Evolutionary conservation across 495 filamentous ascomycete species (phyloP), one percentile per base, ranked within the genome.

Genomic region (Neurospora pannonica): DNA sequence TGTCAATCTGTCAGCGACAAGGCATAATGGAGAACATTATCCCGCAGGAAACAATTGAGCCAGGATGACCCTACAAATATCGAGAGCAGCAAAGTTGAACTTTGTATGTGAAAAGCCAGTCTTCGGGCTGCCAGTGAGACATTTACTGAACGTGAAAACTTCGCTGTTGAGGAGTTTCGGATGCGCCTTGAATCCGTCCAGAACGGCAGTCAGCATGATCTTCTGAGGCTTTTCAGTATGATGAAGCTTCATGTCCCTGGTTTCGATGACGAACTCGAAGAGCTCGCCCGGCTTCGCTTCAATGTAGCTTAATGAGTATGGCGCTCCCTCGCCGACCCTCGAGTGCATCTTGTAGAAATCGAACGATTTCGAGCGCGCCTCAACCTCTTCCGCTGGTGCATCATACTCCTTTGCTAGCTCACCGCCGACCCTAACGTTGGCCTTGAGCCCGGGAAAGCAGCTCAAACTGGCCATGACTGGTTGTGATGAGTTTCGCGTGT

Each of bases 381-480:
- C 17, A 17, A 43, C 40, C 17, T 43, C 40, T 7, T 43, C 40
- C 5, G 5, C 0, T 0, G 40, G 40, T 2, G 40, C 40, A 43
- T 80, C 75, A 48, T 83, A 84, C 11, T 85, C 83, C 3, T 60
- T 36, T 1, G 78, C 73, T 2, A 77, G 72, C 40, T 39, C n/a
- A 0, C 75, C 78, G 13, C 75, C 72, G 8, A 81, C 76, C 10
- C 71, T 28, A 4, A 85, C 73, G 19, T 60, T 76, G 40, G 78
- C 76, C 70, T 77, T 70, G 10, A 85, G 28, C 43, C 83, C 81
- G 0, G 79, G 78, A n/a, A 82, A 28, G 9, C 48, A 54, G 17
- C 77, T 36, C 15, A 82, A 48, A 60, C 83, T 74, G 0, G 84
- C 83, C 82, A 85, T 85, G n/a, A 28, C 38, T 13, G 39, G n/a